Evolutionary conservation across 2,329 filamentous ascomycete species (phyloP), one percentile per base, ranked within the genome.

Genomic region (Ceratocystis eucalypticola): DNA sequence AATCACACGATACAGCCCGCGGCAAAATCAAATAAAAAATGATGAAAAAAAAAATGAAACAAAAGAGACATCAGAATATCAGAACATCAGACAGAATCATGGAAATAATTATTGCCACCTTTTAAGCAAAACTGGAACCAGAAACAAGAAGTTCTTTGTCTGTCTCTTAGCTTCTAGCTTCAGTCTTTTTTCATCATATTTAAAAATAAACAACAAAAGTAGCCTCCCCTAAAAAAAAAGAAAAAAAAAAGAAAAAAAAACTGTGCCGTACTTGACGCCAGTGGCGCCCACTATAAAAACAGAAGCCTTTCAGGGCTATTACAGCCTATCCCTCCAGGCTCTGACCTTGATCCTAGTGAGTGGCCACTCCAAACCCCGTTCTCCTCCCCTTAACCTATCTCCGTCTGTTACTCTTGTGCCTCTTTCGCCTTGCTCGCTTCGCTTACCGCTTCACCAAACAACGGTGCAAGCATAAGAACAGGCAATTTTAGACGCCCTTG

Each of bases 171-270:
- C 37, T 5, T 41, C 37, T 41, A 41, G 37, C 37, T 15, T 41
- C 37, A 5, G 37, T 15, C 10, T 41, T 41, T 12, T 15, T 41
- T 41, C 37, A 41, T 15, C 37, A 41, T 3, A 12, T 41, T 41
- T 41, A 41, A 41, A 41, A 41, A 41, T 41, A 41, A 41, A 41
- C 37, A 41, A 15, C 33, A 10, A 37, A 37, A 37, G 33, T 12
- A 12, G 33, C 33, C 33, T 37, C 8, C 33, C 33, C 45, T 20
- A 8, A 20, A 48, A 48, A 22, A 12, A 5, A 50, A 1, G 69
- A 89, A 15, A 28, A 50, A 66, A 22, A 28, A 28, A 65, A 59
- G 7, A 41, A 61, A 61, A 61, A 33, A n/a, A 33, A 33, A 33
- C n/a, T 5, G 48, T 53, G 48, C 22, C 48, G 25, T 25, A 53